Evolutionary conservation across 352 stramenopile genomes (phyloP).

Genomic region (Phytophthora podocarpi): DNA sequence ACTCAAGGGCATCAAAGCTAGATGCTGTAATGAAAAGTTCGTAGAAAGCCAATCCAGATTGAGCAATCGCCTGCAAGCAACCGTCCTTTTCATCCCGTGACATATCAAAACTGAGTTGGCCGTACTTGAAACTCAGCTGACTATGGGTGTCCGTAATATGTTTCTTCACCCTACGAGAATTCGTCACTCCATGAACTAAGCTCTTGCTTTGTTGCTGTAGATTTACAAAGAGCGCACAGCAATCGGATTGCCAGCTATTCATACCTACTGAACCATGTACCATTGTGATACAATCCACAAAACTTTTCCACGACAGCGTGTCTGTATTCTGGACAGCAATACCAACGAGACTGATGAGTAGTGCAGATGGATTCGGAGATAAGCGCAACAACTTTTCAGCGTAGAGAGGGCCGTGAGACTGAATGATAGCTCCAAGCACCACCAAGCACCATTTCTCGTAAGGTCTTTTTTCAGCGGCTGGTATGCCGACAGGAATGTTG

Average conservation of each 20-base stretch:
- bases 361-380: slow-evolving; percentile 3
- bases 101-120: not conserved
- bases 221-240: slow-evolving; percentile 8
- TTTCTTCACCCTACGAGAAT: slow-evolving; percentile 2
- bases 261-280: not conserved
- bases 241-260: slow-evolving; percentile 3
- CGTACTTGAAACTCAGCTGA: slow-evolving; percentile 19
- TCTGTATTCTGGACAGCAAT: not conserved
- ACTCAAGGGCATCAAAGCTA: slow-evolving; percentile 22
- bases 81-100: not conserved
- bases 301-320: slow-evolving; percentile 11
- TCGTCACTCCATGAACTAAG: slow-evolving; percentile 1
- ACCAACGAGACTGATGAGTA: slow-evolving; percentile 16
- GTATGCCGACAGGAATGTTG: not conserved
- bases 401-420: slow-evolving; percentile 28
- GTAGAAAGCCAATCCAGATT: slow-evolving; percentile 22
- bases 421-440: slow-evolving; percentile 14
- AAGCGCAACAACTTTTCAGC: slow-evolving; percentile 24
- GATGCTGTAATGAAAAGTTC: slow-evolving; percentile 17
- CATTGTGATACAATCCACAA: slow-evolving; percentile 14
- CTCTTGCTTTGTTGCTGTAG: slow-evolving; percentile 9
- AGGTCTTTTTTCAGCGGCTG: not conserved
- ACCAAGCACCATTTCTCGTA: slow-evolving; percentile 27
- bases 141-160: slow-evolving; percentile 19
- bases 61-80: slow-evolving; percentile 12